A percentile compares a stretch with the other conserved stretches of the same genome.
phyloP scores from a whole-genome alignment of 768 basidiomycete species.

The Rhizopogon vesiculosus region DNA sequence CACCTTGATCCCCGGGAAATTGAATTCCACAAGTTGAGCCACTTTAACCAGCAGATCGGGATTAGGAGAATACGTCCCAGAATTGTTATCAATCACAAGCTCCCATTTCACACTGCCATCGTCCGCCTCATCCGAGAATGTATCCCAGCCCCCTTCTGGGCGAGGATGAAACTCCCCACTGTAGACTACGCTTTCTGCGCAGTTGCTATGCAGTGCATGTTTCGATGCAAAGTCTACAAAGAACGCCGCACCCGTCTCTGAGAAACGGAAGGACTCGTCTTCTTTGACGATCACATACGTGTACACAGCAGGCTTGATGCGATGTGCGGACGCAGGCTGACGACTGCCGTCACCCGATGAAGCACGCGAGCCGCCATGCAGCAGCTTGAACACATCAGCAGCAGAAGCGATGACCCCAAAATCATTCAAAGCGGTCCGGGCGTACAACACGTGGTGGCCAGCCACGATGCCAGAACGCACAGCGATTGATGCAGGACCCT shows the following conservation, averaged over 20 bases:
- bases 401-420: constrained; percentile 53
- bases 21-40: constrained; percentile 61
- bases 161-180: constrained; percentile 79
- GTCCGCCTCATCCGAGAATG: constrained; percentile 47
- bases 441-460: constrained; percentile 72
- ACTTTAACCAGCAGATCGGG: constrained; percentile 54
- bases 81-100: constrained; percentile 81
- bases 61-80: constrained; percentile 81
- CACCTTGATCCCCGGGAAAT: constrained; percentile 64
- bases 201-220: constrained; percentile 81
- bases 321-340: constrained; percentile 23
- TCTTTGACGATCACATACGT: constrained; percentile 79
- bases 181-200: constrained; percentile 61
- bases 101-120: constrained; percentile 71
- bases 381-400: constrained; percentile 45
- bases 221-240: constrained; percentile 86
- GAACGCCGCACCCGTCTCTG: constrained; percentile 84
- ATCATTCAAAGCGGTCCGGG: constrained; percentile 54
- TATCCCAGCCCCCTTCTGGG: constrained; percentile 62
- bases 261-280: constrained; percentile 76
- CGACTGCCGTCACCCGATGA: constrained; percentile 9
- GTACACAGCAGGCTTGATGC: constrained; percentile 79
- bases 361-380: constrained; percentile 39
- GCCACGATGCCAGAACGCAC: constrained; percentile 68
- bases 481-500: constrained; percentile 54